A percentile compares a stretch with the other conserved stretches of the same genome.
These are phyloP conservation scores for Mallotus nudiflorus DNA, from an alignment of 345 rosid species.

Conservation along the genomic window DNA sequence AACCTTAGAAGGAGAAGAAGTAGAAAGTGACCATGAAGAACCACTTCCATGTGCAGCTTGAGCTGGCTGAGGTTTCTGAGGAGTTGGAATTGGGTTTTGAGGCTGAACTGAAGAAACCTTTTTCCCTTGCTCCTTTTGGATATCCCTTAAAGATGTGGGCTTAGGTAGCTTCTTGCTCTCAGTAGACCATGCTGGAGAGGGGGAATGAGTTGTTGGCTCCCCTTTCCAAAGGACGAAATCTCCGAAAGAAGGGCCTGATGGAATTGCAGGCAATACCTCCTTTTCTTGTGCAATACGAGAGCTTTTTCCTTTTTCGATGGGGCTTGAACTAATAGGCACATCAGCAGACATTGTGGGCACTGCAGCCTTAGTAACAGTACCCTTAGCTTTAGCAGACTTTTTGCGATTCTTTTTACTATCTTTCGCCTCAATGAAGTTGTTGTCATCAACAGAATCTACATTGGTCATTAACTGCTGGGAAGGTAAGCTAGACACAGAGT, in stretches of 20 bases:
- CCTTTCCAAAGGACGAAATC: conserved; percentile 96
- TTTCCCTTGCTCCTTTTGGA: conserved; percentile 89
- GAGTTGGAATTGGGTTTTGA: conserved; percentile 47
- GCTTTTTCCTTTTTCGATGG: conserved; percentile 72
- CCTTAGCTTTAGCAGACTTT: conserved; percentile 86
- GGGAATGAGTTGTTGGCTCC: conserved; percentile 52
- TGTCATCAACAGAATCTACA: conserved; percentile 53
- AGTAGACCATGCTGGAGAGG: conserved; percentile 85
- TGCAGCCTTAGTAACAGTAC: conserved; percentile 47
- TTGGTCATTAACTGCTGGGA: conserved; percentile 27
- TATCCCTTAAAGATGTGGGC: conserved; percentile 84
- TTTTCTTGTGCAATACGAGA: conserved; percentile 59
- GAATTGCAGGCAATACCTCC: conserved; percentile 74
- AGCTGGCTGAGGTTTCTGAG: conserved; percentile 56
- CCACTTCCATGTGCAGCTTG: conserved; percentile 45
- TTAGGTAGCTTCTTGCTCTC: conserved; percentile 61
- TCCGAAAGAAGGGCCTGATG: conserved; percentile 92
- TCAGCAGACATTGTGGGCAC: conserved; percentile 45
- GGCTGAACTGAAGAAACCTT: conserved; percentile 46
- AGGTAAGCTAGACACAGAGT: conserved; percentile 27
- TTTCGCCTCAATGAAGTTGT: conserved; percentile 83
- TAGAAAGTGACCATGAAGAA: conserved; percentile 54
- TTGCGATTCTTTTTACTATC: conserved; percentile 84
- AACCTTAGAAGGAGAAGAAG: conserved; percentile 61
- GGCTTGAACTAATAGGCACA: conserved; percentile 49